Evolutionary conservation across 1,284 basidiomycete genomes (phyloP).

Genomic region (Ceratobasidium sp.): DNA sequence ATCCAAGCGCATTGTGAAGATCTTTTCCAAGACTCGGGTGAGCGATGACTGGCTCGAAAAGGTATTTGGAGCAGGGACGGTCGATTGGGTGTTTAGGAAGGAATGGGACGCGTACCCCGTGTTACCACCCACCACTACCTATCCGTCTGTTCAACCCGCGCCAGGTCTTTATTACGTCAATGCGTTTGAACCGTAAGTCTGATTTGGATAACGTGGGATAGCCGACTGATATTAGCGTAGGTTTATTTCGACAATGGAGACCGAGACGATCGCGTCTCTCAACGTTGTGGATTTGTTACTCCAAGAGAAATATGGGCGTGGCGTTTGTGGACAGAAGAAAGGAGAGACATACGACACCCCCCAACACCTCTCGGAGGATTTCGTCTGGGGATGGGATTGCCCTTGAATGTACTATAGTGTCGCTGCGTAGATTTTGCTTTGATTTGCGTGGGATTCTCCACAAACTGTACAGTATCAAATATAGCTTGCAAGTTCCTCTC

Average conservation of each 20-base stretch:
- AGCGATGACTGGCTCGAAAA: conserved; percentile 76
- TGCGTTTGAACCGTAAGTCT: conserved; percentile 83
- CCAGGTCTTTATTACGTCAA: conserved; percentile 90
- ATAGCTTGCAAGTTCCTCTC: conserved; percentile 15
- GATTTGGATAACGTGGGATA: background rate
- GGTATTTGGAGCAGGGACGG: conserved; percentile 71
- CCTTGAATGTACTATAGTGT: conserved; percentile 23
- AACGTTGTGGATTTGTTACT: conserved; percentile 86
- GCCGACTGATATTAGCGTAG: conserved; percentile 58
- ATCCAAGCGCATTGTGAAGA: conserved; percentile 81
- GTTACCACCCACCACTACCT: conserved; percentile 74
- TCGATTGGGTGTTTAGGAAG: conserved; percentile 88
- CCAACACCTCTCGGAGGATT: conserved; percentile 47
- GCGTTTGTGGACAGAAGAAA: conserved; percentile 66
- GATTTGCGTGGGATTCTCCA: background rate
- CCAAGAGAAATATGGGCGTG: conserved; percentile 72
- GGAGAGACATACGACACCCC: conserved; percentile 24
- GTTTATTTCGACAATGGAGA: conserved; percentile 91
- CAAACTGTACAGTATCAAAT: conserved; percentile 26
- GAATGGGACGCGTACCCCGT: conserved; percentile 86
- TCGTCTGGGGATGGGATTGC: conserved; percentile 53
- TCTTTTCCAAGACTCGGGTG: conserved; percentile 81
- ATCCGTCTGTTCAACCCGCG: conserved; percentile 82
- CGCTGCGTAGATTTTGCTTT: background rate
- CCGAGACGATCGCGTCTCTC: conserved; percentile 84